Base-by-base conservation (phyloP, 2,329 filamentous ascomycete species). In the Aspergillus bombycis region DNA sequence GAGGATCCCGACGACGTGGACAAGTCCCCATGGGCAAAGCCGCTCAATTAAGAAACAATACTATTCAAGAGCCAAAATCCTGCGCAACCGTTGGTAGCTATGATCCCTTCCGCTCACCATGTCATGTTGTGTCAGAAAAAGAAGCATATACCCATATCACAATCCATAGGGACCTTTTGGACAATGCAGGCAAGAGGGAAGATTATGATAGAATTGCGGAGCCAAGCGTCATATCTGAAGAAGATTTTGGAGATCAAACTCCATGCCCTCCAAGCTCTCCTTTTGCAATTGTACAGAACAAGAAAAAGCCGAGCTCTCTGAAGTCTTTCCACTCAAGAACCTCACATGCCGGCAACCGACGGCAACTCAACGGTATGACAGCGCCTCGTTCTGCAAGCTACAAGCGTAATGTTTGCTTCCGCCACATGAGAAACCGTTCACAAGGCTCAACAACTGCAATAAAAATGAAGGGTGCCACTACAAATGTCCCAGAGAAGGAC, bases 61-160 rank as follows among this genome's bases (percentile, higher is more conserved):
- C 85, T 58, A 80, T 81, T 45, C 83, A 84, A 61, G 78, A 82
- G 38, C 80, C 83, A 1, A 75, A 70, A 38, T 80, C 79, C 3
- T 76, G 75, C 26, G 72, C 72, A 4, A 74, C 83, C 72, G 69
- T 86, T 74, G 80, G 86, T 66, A 95, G 90, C 76, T 96, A 96
- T 70, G 94, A 97, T 75, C 93, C 93, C 0, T 96, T 91, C 75
- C 87, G 91, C 71, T 88, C 91, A 5, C 93, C 90, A 3, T 84
- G 85, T 67, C 80, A 85, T 61, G 80, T 82, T 26, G 79, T 85
- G 58, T 63, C 77, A 60, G 69, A 60, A 7, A 60, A 59, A 43
- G 83, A 87, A 57, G 85, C 88, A 64, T 88, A 88, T 70, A 84
- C 89, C 34, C 91, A 88, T 69, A 86, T 93, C 58, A 88, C 87